Evolutionary conservation across 2,329 filamentous ascomycete genomes (phyloP).

Genomic region (Fusarium camptoceras): DNA sequence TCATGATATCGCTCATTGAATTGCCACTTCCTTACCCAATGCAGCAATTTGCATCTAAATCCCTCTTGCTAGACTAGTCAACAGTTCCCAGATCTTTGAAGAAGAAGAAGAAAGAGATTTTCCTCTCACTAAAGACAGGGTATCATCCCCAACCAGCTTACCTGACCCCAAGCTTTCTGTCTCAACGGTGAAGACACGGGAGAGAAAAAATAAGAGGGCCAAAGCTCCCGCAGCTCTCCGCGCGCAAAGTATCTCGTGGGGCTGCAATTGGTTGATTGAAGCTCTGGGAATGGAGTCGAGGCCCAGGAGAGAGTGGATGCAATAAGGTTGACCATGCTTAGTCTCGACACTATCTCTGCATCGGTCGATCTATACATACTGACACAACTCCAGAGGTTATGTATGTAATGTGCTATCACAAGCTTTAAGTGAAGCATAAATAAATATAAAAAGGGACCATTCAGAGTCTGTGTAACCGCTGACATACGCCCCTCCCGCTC

Average conservation of each 20-base stretch:
- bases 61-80: background rate
- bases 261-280: conserved; percentile 35
- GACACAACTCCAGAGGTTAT: background rate
- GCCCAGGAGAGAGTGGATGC: conserved; percentile 38
- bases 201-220: conserved; percentile 8
- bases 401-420: conserved; percentile 2
- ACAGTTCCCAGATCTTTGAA: background rate
- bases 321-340: conserved; percentile 22
- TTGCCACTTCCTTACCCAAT: background rate
- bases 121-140: background rate
- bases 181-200: conserved; percentile 11
- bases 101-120: background rate
- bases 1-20: conserved; percentile 34
- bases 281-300: conserved; percentile 15
- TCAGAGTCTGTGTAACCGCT: background rate
- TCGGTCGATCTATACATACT: conserved; percentile 23
- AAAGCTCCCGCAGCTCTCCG: conserved; percentile 24
- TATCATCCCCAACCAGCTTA: background rate
- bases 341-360: conserved; percentile 35
- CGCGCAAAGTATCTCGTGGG: conserved; percentile 22
- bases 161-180: conserved; percentile 13
- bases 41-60: conserved; percentile 9
- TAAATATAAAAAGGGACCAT: background rate
- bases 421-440: conserved; percentile 3
- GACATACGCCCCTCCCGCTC: conserved; percentile 34